Conservation (phyloP, 2,329 filamentous ascomycete genomes). For the Nemania abortiva region DNA sequence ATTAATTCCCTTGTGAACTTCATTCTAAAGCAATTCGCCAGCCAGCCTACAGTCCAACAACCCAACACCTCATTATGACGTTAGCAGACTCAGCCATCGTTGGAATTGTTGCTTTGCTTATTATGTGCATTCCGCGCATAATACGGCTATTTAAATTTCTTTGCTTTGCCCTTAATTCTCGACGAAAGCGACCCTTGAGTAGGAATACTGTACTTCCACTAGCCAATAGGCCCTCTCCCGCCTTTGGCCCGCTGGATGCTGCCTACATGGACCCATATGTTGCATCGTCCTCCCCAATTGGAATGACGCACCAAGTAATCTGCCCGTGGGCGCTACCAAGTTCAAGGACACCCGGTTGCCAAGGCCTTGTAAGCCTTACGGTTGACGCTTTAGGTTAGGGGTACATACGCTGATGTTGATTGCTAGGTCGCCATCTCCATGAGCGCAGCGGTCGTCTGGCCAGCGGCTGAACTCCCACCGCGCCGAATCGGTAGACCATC, state of each 20-base stretch:
- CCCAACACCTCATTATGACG: not conserved
- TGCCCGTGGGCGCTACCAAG: no score
- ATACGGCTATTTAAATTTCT: not conserved
- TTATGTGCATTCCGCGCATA: constrained; percentile 9
- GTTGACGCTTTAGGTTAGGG: not conserved
- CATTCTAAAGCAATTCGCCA: not conserved
- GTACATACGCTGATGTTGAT: constrained; percentile 2
- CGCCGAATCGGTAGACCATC: no score
- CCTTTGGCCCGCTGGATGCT: not conserved
- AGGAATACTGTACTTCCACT: constrained; percentile 4
- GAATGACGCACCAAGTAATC: not conserved
- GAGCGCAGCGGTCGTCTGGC: constrained; percentile 6
- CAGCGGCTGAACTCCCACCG: no score
- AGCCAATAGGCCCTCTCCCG: not conserved
- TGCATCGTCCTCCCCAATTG: not conserved
- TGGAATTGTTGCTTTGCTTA: constrained; percentile 18
- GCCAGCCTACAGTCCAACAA: not conserved
- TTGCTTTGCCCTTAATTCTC: not conserved
- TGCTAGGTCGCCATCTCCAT: constrained; percentile 7
- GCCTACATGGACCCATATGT: not conserved
- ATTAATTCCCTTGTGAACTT: not conserved
- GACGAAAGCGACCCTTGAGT: not conserved
- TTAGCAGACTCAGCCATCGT: constrained; percentile 12
- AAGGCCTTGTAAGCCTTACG: not conserved
- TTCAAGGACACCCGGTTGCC: no score